Evolutionary conservation across 179 eudicot genomes (phyloP), one percentile per base, ranked within the genome.

Genomic region (Pouteria campechiana): DNA sequence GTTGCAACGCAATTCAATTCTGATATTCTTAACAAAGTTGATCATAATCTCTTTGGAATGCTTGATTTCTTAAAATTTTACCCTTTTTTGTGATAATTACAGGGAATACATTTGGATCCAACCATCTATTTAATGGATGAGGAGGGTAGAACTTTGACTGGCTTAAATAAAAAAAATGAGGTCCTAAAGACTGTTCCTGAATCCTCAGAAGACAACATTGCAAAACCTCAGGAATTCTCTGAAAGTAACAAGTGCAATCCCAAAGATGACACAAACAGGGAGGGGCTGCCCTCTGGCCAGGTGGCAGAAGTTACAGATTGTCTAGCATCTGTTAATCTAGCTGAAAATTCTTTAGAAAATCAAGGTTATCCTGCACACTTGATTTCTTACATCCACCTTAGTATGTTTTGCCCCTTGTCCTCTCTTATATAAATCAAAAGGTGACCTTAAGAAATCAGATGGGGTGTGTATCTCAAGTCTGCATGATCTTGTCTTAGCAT

Each of bases 41-140:
- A n/a, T n/a, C n/a, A n/a, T n/a, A n/a, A n/a, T n/a, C n/a, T n/a
- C n/a, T n/a, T n/a, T n/a, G n/a, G n/a, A n/a, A n/a, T n/a, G n/a
- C n/a, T n/a, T n/a, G n/a, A n/a, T n/a, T n/a, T n/a, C n/a, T n/a
- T n/a, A n/a, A n/a, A 9, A 23, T 22, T 17, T 15, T 22, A 13
- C 25, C n/a, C 38, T 54, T 51, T 17, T 42, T 43, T 52, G 32
- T 46, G 21, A 34, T 32, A 35, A 47, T 52, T 23, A 23, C 87
- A 90, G 98, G 98, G 98, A 48, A 76, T 79, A 60, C 96, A 90
- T 73, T 60, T 90, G 59, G 98, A 90, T 75, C 98, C 98, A 24
- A 90, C 95, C 57, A 90, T 90, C 48, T 90, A 90, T 56, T 73
- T 90, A 38, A 90, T 90, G 95, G 87, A 90, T 55, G 95, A 82